phyloP scores from a whole-genome alignment of 768 basidiomycete genomes.

The Coprinopsis sp. region DNA sequence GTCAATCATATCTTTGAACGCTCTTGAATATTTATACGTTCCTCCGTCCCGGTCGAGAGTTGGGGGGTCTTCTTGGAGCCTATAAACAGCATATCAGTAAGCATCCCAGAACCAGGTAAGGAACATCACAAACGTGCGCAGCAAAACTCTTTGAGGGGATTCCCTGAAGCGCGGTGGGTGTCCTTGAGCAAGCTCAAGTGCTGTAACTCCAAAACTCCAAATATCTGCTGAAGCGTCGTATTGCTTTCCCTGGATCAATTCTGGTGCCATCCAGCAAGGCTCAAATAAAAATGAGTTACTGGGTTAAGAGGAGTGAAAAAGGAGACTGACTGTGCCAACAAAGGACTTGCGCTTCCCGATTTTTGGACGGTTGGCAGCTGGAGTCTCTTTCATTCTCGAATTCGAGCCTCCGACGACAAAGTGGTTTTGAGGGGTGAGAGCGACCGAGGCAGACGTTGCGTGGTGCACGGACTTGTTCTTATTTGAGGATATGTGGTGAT shows the following conservation, averaged over 20 bases:
- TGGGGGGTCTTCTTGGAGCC: constrained; percentile 75
- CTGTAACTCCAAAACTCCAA: constrained; percentile 97
- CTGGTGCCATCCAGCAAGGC: constrained; percentile 98
- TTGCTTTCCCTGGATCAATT: constrained; percentile 77
- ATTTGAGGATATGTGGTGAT: constrained; percentile 26
- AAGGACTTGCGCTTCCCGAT: constrained; percentile 86
- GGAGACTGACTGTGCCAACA: constrained; percentile 72
- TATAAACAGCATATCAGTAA: constrained; percentile 21
- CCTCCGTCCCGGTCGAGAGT: constrained; percentile 71
- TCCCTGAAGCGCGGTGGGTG: constrained; percentile 81
- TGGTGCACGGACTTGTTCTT: constrained; percentile 22
- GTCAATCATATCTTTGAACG: constrained; percentile 80
- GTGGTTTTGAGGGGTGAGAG: constrained; percentile 24
- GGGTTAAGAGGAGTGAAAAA: background rate
- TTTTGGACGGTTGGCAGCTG: constrained; percentile 31
- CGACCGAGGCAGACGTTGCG: constrained; percentile 26
- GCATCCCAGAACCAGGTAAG: background rate
- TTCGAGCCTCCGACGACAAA: constrained; percentile 30
- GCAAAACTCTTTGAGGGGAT: constrained; percentile 65
- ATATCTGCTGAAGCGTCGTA: constrained; percentile 90
- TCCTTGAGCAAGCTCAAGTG: constrained; percentile 83
- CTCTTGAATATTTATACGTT: constrained; percentile 67
- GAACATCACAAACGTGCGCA: constrained; percentile 53
- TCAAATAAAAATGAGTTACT: constrained; percentile 17
- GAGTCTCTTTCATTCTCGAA: constrained; percentile 7